Percentiles rank a stretch among this genome's conserved stretches.
phyloP scores from a whole-genome alignment of 768 basidiomycete species.

The Hericium coralloides region DNA sequence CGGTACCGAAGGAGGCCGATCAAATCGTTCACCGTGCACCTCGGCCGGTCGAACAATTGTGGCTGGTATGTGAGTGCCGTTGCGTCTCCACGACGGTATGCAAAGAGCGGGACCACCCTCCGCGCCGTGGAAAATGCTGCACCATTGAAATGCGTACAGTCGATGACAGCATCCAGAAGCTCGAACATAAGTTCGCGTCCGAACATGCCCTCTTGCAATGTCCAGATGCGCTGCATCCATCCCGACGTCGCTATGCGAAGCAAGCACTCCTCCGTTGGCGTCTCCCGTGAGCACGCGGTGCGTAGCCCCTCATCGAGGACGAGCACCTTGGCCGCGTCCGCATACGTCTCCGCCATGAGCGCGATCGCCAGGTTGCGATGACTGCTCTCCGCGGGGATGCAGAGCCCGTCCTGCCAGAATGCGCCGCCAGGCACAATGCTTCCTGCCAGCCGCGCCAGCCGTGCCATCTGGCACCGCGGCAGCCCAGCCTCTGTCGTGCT shows the following conservation, averaged over 20 bases:
- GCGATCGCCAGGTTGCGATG: constrained; percentile 4
- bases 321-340: constrained; percentile 3
- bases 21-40: not conserved
- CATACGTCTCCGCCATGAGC: constrained; percentile 10
- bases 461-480: constrained; percentile 4
- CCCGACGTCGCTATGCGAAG: not conserved
- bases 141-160: not conserved
- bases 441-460: not conserved
- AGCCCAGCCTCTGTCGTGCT: constrained; percentile 7
- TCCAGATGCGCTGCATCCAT: not conserved
- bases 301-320: constrained; percentile 7
- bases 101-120: too few relatives aligned
- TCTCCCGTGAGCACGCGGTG: not conserved
- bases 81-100: not conserved
- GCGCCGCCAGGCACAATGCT: constrained; percentile 2
- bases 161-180: not conserved
- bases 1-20: not conserved
- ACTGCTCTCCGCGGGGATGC: not conserved
- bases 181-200: not conserved
- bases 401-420: constrained; percentile 10
- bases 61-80: not conserved
- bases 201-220: not conserved
- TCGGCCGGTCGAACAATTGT: not conserved
- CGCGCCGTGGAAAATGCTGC: not conserved
- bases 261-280: not conserved